Conservation (phyloP, 2,329 filamentous ascomycete genomes). For the Orbilia javanica region DNA sequence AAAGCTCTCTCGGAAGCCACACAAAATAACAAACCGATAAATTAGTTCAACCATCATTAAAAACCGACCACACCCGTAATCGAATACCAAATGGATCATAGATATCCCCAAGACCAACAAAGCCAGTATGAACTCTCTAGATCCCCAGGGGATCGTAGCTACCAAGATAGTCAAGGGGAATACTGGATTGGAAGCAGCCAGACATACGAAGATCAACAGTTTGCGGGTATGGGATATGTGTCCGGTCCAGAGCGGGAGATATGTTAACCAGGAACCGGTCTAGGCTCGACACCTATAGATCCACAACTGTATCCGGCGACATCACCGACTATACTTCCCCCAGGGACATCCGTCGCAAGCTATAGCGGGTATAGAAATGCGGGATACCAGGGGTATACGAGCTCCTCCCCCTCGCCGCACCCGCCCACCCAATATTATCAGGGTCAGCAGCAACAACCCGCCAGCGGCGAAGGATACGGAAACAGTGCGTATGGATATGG, state of each 20-base stretch:
- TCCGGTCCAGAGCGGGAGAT: conserved; percentile 27
- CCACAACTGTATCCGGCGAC: conserved; percentile 23
- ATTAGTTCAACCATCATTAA: conserved; percentile 32
- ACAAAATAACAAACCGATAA: conserved; percentile 36
- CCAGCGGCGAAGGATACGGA: conserved; percentile 1
- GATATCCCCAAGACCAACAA: conserved; percentile 19
- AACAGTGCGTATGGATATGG: conserved; percentile 20
- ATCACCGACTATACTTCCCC: conserved; percentile 43
- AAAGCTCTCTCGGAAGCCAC: conserved; percentile 41
- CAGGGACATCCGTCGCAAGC: conserved; percentile 41
- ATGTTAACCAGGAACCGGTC: conserved; percentile 40
- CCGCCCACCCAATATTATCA: conserved; percentile 15
- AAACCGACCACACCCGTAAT: conserved; percentile 20
- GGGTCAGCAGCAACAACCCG: conserved; percentile 8
- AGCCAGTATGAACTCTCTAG: neutral
- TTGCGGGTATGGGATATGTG: conserved; percentile 43
- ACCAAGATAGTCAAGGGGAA: conserved; percentile 25
- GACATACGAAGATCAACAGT: conserved; percentile 25
- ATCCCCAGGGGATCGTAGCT: conserved; percentile 1
- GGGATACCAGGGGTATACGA: conserved; percentile 33
- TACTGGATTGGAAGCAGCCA: conserved; percentile 32
- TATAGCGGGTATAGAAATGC: conserved; percentile 38
- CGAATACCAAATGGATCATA: conserved; percentile 33
- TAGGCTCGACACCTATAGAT: conserved; percentile 40
- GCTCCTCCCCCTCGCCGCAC: conserved; percentile 35